Percentiles rank a stretch among this genome's conserved stretches.
Conservation (phyloP, 2,329 filamentous ascomycete genomes). For the Trichocomaceae sp. region DNA sequence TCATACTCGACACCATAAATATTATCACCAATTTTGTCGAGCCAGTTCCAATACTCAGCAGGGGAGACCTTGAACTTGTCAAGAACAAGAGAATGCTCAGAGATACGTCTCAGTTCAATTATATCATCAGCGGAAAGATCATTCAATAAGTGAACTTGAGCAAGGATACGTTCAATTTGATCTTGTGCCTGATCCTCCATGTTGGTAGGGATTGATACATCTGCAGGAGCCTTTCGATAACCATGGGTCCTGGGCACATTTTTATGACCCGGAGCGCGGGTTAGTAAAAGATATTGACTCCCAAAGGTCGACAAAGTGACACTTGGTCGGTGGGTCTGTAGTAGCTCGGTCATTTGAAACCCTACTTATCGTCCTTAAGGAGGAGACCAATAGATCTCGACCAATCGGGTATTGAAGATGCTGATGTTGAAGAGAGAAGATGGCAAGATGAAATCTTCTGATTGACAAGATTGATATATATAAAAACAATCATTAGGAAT, state of each 20-base stretch:
- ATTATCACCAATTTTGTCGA: neutral
- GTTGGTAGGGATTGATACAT: neutral
- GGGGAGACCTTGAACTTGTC: slow-evolving; percentile 6
- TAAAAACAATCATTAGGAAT: too few relatives aligned
- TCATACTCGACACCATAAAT: slow-evolving; percentile 1
- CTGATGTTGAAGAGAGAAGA: slow-evolving; percentile 1
- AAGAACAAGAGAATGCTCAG: slow-evolving; percentile 3
- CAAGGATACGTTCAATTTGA: slow-evolving; percentile 1
- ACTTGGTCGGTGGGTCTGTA: neutral
- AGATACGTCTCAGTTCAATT: neutral
- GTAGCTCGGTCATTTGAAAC: slow-evolving; percentile 2
- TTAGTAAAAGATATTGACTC: too few relatives aligned
- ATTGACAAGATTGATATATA: too few relatives aligned
- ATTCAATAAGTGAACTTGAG: neutral
- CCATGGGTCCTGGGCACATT: neutral
- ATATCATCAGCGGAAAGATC: slow-evolving; percentile 1
- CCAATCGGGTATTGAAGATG: neutral
- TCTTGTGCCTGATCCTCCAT: slow-evolving; percentile 1
- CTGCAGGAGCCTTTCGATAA: neutral
- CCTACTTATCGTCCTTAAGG: neutral
- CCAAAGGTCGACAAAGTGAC: neutral
- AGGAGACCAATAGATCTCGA: neutral
- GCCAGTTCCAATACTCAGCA: neutral
- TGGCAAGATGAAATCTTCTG: neutral
- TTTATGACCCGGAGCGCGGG: neutral